Evolutionary conservation across 805 yeast genomes (phyloP), one percentile per base, ranked within the genome.

Genomic region (Cyberlindnera subsufficiens): DNA sequence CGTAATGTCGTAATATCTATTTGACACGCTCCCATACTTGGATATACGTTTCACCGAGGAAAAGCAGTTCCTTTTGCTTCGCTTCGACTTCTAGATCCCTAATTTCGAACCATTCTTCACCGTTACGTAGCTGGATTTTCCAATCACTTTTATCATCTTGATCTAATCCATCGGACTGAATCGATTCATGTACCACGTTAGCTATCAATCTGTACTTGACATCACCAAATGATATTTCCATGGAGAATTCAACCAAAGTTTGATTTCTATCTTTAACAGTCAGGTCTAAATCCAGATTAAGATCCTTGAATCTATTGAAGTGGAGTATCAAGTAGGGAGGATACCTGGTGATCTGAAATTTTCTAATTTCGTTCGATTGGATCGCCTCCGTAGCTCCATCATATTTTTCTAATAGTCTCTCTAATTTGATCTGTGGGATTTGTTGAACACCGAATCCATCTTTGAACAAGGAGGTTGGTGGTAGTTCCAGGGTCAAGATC

Each of bases 201-300:
- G 73, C 68, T 0, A 75, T 50, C 15, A 82, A 53, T 35, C 60
- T 64, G 57, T 83, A 70, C n/a, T 46, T 50, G 18, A 56, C 39
- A 2, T 51, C 43, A 3, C 56, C 51, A 20, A 67, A 47, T 57
- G 70, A 50, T 67, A 64, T 25, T 30, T 44, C 46, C 15, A 51
- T 64, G 7, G 81, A 75, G 54, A 78, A 82, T 37, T 75, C 78
- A 4, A 86, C 82, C 25, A 83, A 72, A 1, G 85, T 81, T 29
- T 79, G 78, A 52, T 79, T 81, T 42, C 76, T 58, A 43, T 68
- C 68, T 35, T 69, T 69, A 10, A 70, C 59, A 0, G 61, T 51
- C 14, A 61, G 54, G 11, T 61, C 57, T 7, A 62, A 56, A 0
- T 66, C 54, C 18, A 61, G 52, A 10, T 60, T 59, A 13, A 59